Evolutionary conservation across 148 eudicot species (phyloP).

Genomic region (Euryodendron excelsum): DNA sequence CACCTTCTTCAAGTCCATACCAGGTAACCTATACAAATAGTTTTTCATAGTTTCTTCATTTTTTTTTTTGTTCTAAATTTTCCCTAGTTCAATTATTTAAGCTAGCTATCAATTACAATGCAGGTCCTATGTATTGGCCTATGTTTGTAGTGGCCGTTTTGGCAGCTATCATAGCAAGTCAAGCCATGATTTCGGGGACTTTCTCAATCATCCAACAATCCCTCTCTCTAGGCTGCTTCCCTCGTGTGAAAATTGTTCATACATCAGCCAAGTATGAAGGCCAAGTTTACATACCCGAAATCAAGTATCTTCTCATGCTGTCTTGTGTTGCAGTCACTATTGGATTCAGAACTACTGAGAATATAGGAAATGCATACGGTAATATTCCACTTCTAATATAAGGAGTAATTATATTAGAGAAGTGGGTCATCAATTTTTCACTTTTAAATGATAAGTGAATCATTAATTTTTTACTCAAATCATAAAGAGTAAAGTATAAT

Average conservation of each 20-base stretch:
- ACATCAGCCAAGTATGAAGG: constrained; percentile 50
- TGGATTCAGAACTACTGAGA: constrained; percentile 44
- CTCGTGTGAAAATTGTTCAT: constrained; percentile 51
- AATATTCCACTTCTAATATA: too few relatives aligned
- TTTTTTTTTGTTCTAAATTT: too few relatives aligned
- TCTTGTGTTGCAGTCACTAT: constrained; percentile 44
- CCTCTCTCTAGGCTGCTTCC: constrained; percentile 53
- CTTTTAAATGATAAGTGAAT: too few relatives aligned
- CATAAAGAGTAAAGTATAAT: too few relatives aligned
- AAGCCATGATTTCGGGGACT: constrained; percentile 56
- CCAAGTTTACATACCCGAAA: constrained; percentile 53
- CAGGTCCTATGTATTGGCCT: constrained; percentile 32
- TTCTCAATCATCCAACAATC: constrained; percentile 60
- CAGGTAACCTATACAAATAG: constrained; percentile 15
- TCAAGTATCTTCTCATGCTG: constrained; percentile 48
- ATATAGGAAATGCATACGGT: constrained; percentile 52
- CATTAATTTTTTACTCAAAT: too few relatives aligned
- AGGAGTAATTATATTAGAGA: too few relatives aligned
- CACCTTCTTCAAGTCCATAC: constrained; percentile 22
- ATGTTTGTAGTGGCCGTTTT: constrained; percentile 51
- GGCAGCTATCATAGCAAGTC: constrained; percentile 61
- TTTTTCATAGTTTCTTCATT: too few relatives aligned
- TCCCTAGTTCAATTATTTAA: not conserved
- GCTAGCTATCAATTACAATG: not conserved
- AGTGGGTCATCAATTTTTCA: too few relatives aligned